Base-by-base conservation (phyloP, 75 land plant genomes). In the Sequoia sempervirens region DNA sequence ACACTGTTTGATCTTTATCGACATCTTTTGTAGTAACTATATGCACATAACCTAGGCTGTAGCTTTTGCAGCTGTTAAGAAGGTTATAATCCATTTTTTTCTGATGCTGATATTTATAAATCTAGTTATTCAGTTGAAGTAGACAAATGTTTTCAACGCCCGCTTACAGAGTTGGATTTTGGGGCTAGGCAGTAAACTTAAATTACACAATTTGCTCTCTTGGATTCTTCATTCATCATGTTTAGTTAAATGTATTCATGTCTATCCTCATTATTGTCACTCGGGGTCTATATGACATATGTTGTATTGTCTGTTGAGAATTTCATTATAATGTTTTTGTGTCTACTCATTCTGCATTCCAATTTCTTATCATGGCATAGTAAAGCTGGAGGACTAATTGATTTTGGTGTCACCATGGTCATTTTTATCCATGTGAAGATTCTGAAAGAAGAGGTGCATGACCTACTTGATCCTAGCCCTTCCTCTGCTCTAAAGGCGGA, bases 401-500 rank as follows among this genome's bases (percentile, higher is more conserved):
- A 68, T 37, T 34, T 23, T 81, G 82, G 43, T 81, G 41, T 30
- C 32, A 28, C 68, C 50, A 80, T 61, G 45, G 37, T 34, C 50
- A 56, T 54, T 84, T 37, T 47, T 80, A 83, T 82, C 38, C 30
- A 18, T 83, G n/a, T 85, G 83, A 53, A 98, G 99, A 98, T 98
- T 80, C 82, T 96, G 20, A 98, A 98, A 87, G 99, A 98, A 89
- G 99, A 98, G 89, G 96, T 98, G 32, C 91, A 88, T 68, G 99
- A 98, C 82, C 86, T 98, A 88, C 93, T 98, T 34, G 99, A 98
- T 83, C 87, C 93, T 20, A 90, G 82, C 80, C 86, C 90, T 69
- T 82, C 91, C 34, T 82, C 90, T 46, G 26, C 83, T 17, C 88
- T 70, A 75, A 91, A 89, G 86, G 15, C 88, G 73, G 99, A 98